Evolutionary conservation across 768 basidiomycete species (phyloP).

Genomic region (Termitomyces sp.): DNA sequence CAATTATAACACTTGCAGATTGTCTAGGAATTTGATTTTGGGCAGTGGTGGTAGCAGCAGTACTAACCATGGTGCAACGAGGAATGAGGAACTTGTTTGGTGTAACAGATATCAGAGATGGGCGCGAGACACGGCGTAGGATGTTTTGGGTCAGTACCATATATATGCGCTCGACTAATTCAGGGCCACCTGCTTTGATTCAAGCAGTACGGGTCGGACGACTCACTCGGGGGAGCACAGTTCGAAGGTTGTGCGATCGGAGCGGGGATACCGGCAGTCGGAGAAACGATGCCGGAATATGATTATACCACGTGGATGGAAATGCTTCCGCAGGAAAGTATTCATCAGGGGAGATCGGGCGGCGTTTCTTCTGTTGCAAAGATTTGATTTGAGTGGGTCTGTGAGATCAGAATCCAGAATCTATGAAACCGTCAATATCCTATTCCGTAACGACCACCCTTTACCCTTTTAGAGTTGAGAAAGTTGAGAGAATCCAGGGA

Average conservation of each 20-base stretch:
- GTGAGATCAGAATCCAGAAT: no score
- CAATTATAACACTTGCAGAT: constrained; percentile 63
- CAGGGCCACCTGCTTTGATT: not conserved
- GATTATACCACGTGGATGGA: not conserved
- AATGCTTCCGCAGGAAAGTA: not conserved
- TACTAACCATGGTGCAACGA: constrained; percentile 7
- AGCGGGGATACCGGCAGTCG: not conserved
- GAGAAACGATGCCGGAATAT: not conserved
- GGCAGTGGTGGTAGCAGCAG: not conserved
- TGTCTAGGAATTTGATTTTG: constrained; percentile 36
- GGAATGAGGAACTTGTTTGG: not conserved
- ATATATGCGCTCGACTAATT: not conserved
- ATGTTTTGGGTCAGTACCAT: not conserved
- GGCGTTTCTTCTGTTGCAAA: no score
- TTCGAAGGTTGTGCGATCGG: not conserved
- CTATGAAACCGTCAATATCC: no score
- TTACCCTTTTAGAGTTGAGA: no score
- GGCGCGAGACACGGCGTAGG: not conserved
- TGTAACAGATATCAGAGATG: not conserved
- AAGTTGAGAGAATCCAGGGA: no score
- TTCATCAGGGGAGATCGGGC: no score
- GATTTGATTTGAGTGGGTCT: no score
- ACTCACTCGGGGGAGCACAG: not conserved
- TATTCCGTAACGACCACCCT: no score
- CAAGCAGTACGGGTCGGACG: not conserved